phyloP scores from a whole-genome alignment of 306 rosid species.

The Arachis stenosperma region DNA sequence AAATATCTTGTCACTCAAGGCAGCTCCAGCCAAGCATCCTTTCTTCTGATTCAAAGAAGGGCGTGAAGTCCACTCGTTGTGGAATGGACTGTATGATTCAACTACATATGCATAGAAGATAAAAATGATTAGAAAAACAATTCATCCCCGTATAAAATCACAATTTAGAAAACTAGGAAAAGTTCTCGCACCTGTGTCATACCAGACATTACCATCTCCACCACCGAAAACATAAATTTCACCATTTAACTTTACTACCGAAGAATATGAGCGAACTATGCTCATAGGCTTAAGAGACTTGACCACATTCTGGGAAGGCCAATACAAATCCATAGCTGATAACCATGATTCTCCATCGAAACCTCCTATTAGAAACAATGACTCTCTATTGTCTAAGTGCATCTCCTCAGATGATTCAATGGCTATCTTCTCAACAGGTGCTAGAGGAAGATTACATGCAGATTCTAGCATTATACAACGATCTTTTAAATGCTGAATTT shows the following conservation, averaged over 20 bases:
- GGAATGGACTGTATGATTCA: conserved; percentile 53
- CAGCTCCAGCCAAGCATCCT: conserved; percentile 64
- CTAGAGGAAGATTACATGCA: conserved; percentile 36
- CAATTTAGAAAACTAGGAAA: conserved; percentile 2
- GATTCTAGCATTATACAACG: conserved; percentile 38
- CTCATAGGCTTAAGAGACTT: conserved; percentile 53
- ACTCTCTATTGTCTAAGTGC: conserved; percentile 48
- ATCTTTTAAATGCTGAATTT: conserved; percentile 60
- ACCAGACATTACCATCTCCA: conserved; percentile 54
- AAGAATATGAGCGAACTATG: conserved; percentile 51
- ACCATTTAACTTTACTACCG: conserved; percentile 50
- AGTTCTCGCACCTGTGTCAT: conserved; percentile 49
- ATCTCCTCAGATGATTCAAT: conserved; percentile 38
- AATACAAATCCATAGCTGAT: conserved; percentile 51
- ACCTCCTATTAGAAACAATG: conserved; percentile 53
- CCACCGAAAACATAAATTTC: conserved; percentile 59
- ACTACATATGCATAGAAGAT: conserved; percentile 47
- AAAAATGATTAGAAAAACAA: conserved; percentile 11
- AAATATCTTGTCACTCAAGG: conserved; percentile 50
- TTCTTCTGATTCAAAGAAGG: conserved; percentile 56
- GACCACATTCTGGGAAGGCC: conserved; percentile 53
- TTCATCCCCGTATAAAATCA: neutral
- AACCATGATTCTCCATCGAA: conserved; percentile 55
- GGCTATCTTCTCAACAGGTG: conserved; percentile 32
- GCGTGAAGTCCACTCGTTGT: conserved; percentile 51